phyloP scores from a whole-genome alignment of 495 filamentous ascomycete species.

The Annulohypoxylon nitens region DNA sequence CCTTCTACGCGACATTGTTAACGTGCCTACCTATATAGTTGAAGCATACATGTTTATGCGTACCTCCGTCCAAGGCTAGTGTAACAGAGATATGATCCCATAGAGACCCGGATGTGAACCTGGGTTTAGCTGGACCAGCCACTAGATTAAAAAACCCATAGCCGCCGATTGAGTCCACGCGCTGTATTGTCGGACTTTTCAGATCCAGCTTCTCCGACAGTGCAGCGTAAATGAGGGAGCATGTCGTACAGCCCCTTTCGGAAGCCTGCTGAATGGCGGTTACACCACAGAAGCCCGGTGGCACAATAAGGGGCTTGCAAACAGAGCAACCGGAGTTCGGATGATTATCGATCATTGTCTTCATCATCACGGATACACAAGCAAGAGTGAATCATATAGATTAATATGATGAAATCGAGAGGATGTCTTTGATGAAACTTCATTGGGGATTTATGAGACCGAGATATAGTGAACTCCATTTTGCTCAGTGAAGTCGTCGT shows the following conservation, averaged over 20 bases:
- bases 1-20: slow-evolving; percentile 5
- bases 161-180: slow-evolving; percentile 14
- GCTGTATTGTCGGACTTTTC: not conserved
- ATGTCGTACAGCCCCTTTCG: not conserved
- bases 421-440: not conserved
- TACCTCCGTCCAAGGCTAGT: slow-evolving; percentile 26
- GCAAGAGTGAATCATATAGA: not conserved
- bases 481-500: not conserved
- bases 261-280: not conserved
- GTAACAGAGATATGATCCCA: slow-evolving; percentile 19
- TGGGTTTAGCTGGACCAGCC: not conserved
- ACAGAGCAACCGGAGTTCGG: not conserved
- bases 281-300: slow-evolving; percentile 2
- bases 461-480: not conserved
- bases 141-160: slow-evolving; percentile 19
- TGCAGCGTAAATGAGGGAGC: slow-evolving; percentile 3
- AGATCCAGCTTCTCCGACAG: slow-evolving; percentile 31
- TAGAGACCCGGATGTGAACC: slow-evolving; percentile 7
- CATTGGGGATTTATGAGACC: not conserved
- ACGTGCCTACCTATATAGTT: not conserved
- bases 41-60: not conserved
- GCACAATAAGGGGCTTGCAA: not conserved
- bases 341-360: not conserved
- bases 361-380: not conserved
- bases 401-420: not conserved